A percentile compares a stretch with the other conserved stretches of the same genome.
These are phyloP conservation scores for Actinidia arguta DNA, from an alignment of 179 eudicot species.

Conservation along the genomic window DNA sequence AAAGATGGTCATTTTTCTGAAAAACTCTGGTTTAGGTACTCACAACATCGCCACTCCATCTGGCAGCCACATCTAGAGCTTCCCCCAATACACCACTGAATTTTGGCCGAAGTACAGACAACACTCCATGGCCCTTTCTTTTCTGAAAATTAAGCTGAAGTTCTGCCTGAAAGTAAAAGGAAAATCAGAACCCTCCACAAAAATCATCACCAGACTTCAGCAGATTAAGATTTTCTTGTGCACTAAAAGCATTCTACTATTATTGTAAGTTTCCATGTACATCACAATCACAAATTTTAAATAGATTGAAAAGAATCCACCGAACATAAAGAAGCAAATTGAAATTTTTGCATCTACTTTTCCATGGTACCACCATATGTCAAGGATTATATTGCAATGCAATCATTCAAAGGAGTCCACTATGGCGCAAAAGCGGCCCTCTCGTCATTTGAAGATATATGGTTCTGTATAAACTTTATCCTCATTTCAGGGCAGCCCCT, in stretches of 20 bases:
- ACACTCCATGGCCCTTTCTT: conserved; percentile 89
- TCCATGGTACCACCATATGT: not conserved
- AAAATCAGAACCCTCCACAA: not conserved
- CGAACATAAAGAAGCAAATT: not conserved
- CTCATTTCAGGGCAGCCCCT: not conserved
- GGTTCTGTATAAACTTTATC: not conserved
- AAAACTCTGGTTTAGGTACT: conserved; percentile 43
- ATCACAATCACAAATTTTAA: not conserved
- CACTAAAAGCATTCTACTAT: not conserved
- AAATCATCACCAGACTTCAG: not conserved
- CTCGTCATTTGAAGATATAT: not conserved
- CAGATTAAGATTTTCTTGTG: not conserved
- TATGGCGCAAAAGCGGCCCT: not conserved
- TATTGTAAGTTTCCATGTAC: not conserved
- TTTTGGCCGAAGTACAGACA: conserved; percentile 90
- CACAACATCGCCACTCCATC: conserved; percentile 99
- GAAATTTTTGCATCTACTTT: not conserved
- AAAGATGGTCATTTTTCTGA: too few species aligned
- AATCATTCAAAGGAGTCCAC: not conserved
- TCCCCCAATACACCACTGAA: conserved; percentile 97
- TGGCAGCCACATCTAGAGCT: conserved; percentile 97
- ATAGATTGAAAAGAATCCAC: not conserved
- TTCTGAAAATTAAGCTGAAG: conserved; percentile 92
- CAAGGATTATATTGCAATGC: not conserved
- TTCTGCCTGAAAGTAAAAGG: conserved; percentile 75